Evolutionary conservation across 2,329 filamentous ascomycete genomes (phyloP).

Genomic region (Hymenoscyphus albidus): DNA sequence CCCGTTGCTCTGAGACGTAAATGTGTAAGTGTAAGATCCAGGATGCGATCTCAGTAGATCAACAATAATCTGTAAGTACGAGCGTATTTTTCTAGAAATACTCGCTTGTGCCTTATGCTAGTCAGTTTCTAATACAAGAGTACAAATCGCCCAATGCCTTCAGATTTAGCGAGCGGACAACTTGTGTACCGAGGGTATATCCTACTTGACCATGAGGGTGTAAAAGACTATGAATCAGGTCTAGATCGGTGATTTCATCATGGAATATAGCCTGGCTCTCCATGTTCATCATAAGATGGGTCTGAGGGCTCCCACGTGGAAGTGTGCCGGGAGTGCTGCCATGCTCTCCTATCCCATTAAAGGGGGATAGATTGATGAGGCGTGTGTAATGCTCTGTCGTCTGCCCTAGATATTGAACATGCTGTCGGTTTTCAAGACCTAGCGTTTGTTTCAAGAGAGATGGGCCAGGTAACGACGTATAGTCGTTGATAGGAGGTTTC

Average conservation of each 20-base stretch:
- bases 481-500: constrained; percentile 27
- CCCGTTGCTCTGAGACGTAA: too few relatives aligned
- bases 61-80: constrained; percentile 48
- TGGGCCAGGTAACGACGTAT: constrained; percentile 61
- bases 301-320: constrained; percentile 68
- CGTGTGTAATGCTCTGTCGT: constrained; percentile 80
- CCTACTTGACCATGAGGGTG: constrained; percentile 24
- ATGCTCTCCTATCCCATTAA: constrained; percentile 76
- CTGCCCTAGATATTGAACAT: constrained; percentile 75
- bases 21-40: too few relatives aligned
- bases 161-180: neutral
- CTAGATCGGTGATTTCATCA: constrained; percentile 28
- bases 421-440: constrained; percentile 70
- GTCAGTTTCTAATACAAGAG: constrained; percentile 35
- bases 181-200: neutral
- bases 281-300: constrained; percentile 75
- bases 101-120: constrained; percentile 47
- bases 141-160: constrained; percentile 27
- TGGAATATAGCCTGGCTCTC: constrained; percentile 58
- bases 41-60: too few relatives aligned
- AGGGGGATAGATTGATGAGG: constrained; percentile 72
- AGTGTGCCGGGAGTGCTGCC: constrained; percentile 63
- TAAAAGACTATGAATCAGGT: constrained; percentile 30
- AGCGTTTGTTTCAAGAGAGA: constrained; percentile 64
- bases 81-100: constrained; percentile 58